phyloP scores from a whole-genome alignment of 1,284 basidiomycete species.

The Boletellus sp. region DNA sequence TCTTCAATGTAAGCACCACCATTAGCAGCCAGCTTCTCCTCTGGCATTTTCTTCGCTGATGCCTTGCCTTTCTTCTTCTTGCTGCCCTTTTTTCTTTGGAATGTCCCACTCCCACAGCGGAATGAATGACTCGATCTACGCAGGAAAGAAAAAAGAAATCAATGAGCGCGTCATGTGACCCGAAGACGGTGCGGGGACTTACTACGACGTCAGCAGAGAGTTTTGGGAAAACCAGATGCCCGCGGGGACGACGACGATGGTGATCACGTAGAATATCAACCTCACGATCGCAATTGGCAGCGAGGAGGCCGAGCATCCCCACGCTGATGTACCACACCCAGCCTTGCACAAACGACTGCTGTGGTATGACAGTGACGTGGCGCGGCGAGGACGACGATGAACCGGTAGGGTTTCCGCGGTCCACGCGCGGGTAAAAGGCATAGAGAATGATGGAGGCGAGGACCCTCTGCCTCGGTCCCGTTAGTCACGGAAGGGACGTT shows the following conservation, averaged over 20 bases:
- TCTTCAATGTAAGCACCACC: constrained; percentile 53
- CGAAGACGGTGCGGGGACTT: constrained; percentile 37
- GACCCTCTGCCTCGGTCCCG: constrained; percentile 75
- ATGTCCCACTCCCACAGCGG: constrained; percentile 98
- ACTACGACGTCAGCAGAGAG: constrained; percentile 99
- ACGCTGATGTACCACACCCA: constrained; percentile 95
- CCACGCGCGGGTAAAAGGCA: constrained; percentile 88
- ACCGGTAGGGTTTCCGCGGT: constrained; percentile 71
- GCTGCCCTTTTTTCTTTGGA: constrained; percentile 79
- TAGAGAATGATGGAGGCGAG: constrained; percentile 76
- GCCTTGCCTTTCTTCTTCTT: constrained; percentile 63
- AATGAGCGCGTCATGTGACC: constrained; percentile 5
- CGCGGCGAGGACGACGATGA: constrained; percentile 74
- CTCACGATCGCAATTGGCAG: constrained; percentile 84
- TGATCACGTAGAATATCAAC: constrained; percentile 92
- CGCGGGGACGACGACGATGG: constrained; percentile 80
- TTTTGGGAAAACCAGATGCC: constrained; percentile 99
- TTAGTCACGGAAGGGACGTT: constrained; percentile 74
- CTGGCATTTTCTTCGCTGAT: constrained; percentile 20
- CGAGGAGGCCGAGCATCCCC: constrained; percentile 84
- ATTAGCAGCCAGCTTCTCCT: constrained; percentile 35
- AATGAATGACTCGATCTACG: constrained; percentile 93
- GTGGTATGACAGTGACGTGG: constrained; percentile 75
- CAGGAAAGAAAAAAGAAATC: neutral
- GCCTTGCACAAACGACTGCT: constrained; percentile 76